Conservation (phyloP, 805 yeast genomes). For the Saccharomyces mikatae region DNA sequence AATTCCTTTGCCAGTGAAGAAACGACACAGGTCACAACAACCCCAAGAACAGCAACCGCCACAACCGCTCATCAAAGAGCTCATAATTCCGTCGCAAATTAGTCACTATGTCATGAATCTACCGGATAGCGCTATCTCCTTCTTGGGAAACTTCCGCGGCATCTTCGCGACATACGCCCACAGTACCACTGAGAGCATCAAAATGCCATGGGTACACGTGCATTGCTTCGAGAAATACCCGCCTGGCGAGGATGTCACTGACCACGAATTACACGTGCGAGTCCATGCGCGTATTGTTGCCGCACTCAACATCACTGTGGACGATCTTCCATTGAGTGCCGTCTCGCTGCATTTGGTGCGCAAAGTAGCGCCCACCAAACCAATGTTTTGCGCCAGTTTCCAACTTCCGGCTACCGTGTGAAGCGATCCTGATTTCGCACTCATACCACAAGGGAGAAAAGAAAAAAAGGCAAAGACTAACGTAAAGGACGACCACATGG, state of each 20-base stretch:
- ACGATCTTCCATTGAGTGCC: conserved; percentile 39
- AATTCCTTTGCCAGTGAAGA: conserved; percentile 31
- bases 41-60: conserved; percentile 10
- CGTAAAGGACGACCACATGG: too few relatives aligned
- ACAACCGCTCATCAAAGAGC: conserved; percentile 40
- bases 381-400: conserved; percentile 87
- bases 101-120: conserved; percentile 88
- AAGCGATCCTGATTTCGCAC: neutral
- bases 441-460: neutral
- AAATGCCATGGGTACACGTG: conserved; percentile 70
- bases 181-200: conserved; percentile 32
- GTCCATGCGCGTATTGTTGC: conserved; percentile 47
- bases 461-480: neutral
- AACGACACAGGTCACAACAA: conserved; percentile 30
- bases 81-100: conserved; percentile 22
- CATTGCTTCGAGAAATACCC: conserved; percentile 89
- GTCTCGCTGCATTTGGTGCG: conserved; percentile 76
- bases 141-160: conserved; percentile 71
- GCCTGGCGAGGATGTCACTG: conserved; percentile 64
- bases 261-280: conserved; percentile 59
- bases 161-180: conserved; percentile 40
- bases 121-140: conserved; percentile 86
- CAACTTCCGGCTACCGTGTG: conserved; percentile 53
- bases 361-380: conserved; percentile 92
- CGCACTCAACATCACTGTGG: conserved; percentile 38